Evolutionary conservation across 345 rosid species (phyloP), one percentile per base, ranked within the genome.

Genomic region (Linum lewisii): DNA sequence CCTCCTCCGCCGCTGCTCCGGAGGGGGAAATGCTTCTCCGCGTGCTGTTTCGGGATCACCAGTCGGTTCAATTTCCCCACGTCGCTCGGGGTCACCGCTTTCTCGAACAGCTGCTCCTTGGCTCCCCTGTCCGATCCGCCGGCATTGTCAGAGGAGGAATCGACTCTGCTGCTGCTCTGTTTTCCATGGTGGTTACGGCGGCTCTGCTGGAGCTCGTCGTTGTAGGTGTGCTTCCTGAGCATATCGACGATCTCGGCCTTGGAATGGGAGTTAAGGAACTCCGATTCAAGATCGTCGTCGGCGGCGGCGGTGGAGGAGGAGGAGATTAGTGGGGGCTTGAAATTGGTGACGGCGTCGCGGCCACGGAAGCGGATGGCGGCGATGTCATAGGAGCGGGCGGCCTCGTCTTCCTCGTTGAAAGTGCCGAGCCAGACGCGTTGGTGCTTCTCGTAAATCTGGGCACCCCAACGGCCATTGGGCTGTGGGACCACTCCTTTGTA

Each of bases 361-460:
- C 56, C 56, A 24, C 56, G 56, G 56, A 52, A 52, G 56, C 56
- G 56, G 24, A 20, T 24, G 24, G 56, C 56, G 15, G 56, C 56
- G 4, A 52, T 52, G 56, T 52, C 56, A 24, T 52, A 52, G 56
- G 56, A 19, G 6, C 56, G 56, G 22, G 56, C 56, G 56, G 56
- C 56, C 7, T 52, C 56, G 56, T 52, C 56, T 21, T 81, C 82
- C 10, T 70, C 74, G 34, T 62, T 74, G 70, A 81, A 81, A 42
- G 86, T 81, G 21, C 86, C 86, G 19, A 81, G 62, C 86, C 86
- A 81, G 45, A 81, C 75, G 9, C 86, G 74, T 57, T 72, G 83
- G 69, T 81, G 86, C 72, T 79, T 81, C 71, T 78, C 81, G 50
- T 81, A 81, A 59, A 81, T 81, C 23, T 81, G 83, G 21, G 83